These are phyloP conservation scores for Boletus vinaceobasis DNA, from an alignment of 768 basidiomycete genomes.

Conservation along the genomic window DNA sequence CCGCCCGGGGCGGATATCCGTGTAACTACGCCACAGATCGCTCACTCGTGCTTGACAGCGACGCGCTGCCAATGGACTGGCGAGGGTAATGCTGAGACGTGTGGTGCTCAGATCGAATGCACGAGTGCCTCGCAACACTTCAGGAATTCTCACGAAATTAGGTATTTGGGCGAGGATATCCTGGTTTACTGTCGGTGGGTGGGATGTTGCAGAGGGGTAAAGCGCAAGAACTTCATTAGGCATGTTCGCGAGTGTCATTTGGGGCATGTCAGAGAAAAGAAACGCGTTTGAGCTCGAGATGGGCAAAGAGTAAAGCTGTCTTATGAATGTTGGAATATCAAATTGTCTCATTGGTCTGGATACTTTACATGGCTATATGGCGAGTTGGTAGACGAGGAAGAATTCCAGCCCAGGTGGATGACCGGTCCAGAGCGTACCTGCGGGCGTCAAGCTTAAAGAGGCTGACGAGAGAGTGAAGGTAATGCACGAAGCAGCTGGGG, in stretches of 20 bases:
- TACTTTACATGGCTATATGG: too few species aligned
- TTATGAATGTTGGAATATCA: too few species aligned
- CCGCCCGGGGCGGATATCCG: background rate
- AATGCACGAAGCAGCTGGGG: too few species aligned
- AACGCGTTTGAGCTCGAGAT: too few species aligned
- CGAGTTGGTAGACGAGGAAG: too few species aligned
- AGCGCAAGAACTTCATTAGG: background rate
- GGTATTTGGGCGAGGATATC: background rate
- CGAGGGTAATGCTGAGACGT: background rate
- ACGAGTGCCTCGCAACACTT: background rate
- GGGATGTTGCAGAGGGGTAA: background rate
- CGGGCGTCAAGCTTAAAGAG: too few species aligned
- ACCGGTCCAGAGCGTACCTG: too few species aligned
- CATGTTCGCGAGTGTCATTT: background rate
- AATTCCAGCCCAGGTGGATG: too few species aligned
- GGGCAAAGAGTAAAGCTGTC: too few species aligned
- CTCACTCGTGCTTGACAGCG: background rate
- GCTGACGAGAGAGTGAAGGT: too few species aligned
- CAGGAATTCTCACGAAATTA: background rate
- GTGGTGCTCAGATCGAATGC: background rate
- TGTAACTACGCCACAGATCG: background rate
- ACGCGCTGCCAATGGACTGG: background rate
- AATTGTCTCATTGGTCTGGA: too few species aligned
- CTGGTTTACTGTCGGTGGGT: background rate
- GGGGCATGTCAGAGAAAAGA: background rate